A percentile compares a stretch with the other conserved stretches of the same genome.
These are phyloP conservation scores for Lecanosticta acicola DNA, from an alignment of 2,329 filamentous ascomycete genomes.

Conservation along the genomic window DNA sequence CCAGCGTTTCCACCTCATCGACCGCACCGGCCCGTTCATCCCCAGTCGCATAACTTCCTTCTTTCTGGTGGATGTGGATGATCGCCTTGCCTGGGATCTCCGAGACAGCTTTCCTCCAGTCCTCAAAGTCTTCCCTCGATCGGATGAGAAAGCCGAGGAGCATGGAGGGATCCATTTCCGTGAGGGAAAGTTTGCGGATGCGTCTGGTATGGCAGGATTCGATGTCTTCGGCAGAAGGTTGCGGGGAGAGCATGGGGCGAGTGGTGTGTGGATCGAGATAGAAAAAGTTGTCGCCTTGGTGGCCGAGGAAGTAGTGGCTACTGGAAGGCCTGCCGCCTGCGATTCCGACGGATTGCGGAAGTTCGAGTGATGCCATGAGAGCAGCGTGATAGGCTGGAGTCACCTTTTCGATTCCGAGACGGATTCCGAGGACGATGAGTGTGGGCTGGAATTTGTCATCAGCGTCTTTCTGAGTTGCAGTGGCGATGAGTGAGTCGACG, in stretches of 20 bases:
- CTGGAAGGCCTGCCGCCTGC: conserved; percentile 90
- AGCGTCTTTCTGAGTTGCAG: conserved; percentile 58
- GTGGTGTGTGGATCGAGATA: conserved; percentile 94
- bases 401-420: conserved; percentile 88
- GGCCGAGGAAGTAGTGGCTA: conserved; percentile 71
- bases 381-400: conserved; percentile 94
- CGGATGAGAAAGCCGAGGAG: conserved; percentile 85
- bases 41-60: conserved; percentile 49
- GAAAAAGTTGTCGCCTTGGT: conserved; percentile 74
- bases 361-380: conserved; percentile 75
- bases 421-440: conserved; percentile 78
- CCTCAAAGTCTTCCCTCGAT: conserved; percentile 73
- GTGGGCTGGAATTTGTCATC: conserved; percentile 70
- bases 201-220: conserved; percentile 82
- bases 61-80: conserved; percentile 72
- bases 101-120: conserved; percentile 60
- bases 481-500: conserved; percentile 75
- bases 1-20: conserved; percentile 84
- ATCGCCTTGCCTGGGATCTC: conserved; percentile 67
- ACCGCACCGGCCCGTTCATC: conserved; percentile 67
- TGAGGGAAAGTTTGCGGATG: conserved; percentile 72
- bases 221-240: conserved; percentile 62
- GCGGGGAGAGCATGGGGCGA: conserved; percentile 61
- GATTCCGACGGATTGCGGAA: conserved; percentile 90
- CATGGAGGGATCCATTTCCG: conserved; percentile 98